Evolutionary conservation across 345 rosid species (phyloP).

Genomic region (Erysimum cheiranthoides): DNA sequence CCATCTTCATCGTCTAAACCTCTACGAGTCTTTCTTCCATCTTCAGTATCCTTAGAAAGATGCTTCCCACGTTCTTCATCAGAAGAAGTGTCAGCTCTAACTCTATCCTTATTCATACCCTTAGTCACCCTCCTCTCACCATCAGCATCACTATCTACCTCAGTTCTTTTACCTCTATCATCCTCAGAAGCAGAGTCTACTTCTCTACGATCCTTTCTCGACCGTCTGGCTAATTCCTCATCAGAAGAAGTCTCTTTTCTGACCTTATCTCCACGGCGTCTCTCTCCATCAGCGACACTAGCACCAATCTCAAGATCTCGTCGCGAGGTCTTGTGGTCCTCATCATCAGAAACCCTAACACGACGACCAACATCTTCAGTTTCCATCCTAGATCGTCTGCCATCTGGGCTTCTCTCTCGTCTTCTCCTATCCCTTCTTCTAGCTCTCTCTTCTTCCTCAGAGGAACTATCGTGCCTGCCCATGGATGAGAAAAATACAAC

Average conservation of each 20-base stretch:
- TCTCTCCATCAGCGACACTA: background rate
- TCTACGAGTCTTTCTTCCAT: slow-evolving; percentile 12
- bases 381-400: slow-evolving; percentile 15
- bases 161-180: slow-evolving; percentile 24
- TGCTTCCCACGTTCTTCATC: slow-evolving; percentile 32
- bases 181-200: slow-evolving; percentile 24
- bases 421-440: slow-evolving; percentile 33
- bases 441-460: slow-evolving; percentile 44
- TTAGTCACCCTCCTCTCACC: slow-evolving; percentile 25
- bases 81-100: slow-evolving; percentile 38
- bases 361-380: slow-evolving; percentile 19
- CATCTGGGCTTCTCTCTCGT: slow-evolving; percentile 40
- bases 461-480: slow-evolving; percentile 46
- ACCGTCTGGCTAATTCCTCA: slow-evolving; percentile 27
- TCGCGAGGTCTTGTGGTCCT: slow-evolving; percentile 28
- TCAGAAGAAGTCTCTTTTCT: slow-evolving; percentile 33
- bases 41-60: slow-evolving; percentile 11
- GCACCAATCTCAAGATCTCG: slow-evolving; percentile 35
- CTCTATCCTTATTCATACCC: slow-evolving; percentile 19
- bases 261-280: slow-evolving; percentile 30
- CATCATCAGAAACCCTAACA: slow-evolving; percentile 42
- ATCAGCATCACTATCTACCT: slow-evolving; percentile 18
- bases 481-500: slow-evolving; percentile 17
- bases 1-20: slow-evolving; percentile 28
- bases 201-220: slow-evolving; percentile 31